Evolutionary conservation across 2,329 filamentous ascomycete genomes (phyloP).

Genomic region (Scedosporium apiospermum): DNA sequence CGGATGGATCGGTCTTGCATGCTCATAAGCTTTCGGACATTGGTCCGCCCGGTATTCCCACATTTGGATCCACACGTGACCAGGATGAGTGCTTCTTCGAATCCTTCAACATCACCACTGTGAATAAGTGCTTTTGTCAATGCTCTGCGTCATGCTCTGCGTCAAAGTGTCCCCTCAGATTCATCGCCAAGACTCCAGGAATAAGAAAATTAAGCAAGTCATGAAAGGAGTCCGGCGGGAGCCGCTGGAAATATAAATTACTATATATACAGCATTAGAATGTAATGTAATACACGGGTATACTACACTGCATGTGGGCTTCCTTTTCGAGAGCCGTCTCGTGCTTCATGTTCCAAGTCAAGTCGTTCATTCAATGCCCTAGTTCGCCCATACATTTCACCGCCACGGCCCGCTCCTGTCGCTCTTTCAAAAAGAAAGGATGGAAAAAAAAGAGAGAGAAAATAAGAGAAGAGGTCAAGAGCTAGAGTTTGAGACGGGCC

Average conservation of each 20-base stretch:
- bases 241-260: not conserved
- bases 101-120: too few relatives aligned
- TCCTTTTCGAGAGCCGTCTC: not conserved
- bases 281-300: constrained; percentile 4
- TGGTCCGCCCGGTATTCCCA: too few relatives aligned
- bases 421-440: not conserved
- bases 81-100: too few relatives aligned
- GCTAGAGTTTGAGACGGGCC: not conserved
- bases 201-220: not conserved
- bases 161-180: too few relatives aligned
- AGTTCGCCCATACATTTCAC: not conserved
- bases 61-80: too few relatives aligned
- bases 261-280: constrained; percentile 7
- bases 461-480: not conserved
- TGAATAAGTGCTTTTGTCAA: too few relatives aligned
- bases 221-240: not conserved
- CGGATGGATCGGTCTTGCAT: too few relatives aligned
- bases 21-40: too few relatives aligned
- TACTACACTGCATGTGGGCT: not conserved
- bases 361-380: constrained; percentile 3
- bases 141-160: too few relatives aligned
- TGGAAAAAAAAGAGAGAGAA: not conserved
- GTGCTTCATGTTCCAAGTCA: not conserved
- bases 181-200: not conserved
- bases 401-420: not conserved